Evolutionary conservation across 2,329 filamentous ascomycete species (phyloP).

Genomic region (Aureobasidium sp.): DNA sequence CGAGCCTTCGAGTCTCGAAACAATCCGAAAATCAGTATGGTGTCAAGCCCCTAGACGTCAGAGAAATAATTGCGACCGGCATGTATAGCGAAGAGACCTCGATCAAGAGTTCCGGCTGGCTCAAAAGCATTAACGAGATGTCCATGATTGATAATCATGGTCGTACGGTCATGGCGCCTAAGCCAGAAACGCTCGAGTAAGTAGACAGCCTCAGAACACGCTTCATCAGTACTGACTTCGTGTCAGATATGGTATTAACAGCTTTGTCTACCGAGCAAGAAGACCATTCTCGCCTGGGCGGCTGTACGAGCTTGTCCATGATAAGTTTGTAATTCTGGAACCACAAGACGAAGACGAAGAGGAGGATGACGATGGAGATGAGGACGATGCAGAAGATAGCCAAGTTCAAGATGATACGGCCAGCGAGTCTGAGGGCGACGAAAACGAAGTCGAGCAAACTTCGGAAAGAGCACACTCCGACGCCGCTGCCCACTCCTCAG

Average conservation of each 20-base stretch:
- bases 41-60: constrained; percentile 39
- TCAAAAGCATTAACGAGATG: constrained; percentile 63
- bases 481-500: neutral
- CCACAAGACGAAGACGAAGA: constrained; percentile 32
- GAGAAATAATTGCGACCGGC: constrained; percentile 58
- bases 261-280: constrained; percentile 60
- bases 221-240: neutral
- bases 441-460: constrained; percentile 24
- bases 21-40: constrained; percentile 15
- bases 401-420: neutral
- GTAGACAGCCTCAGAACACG: constrained; percentile 17
- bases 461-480: constrained; percentile 22
- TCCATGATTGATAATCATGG: constrained; percentile 48
- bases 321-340: constrained; percentile 39
- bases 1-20: constrained; percentile 28
- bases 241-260: constrained; percentile 57
- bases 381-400: constrained; percentile 22
- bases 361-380: constrained; percentile 27
- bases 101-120: constrained; percentile 60
- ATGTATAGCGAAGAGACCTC: constrained; percentile 60
- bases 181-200: constrained; percentile 63
- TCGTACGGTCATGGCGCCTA: constrained; percentile 53
- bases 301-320: constrained; percentile 35
- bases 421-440: constrained; percentile 4
- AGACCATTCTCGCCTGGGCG: constrained; percentile 37